Base-by-base conservation (phyloP, 164 flowering plant species). In the Nelumbo lutea region DNA sequence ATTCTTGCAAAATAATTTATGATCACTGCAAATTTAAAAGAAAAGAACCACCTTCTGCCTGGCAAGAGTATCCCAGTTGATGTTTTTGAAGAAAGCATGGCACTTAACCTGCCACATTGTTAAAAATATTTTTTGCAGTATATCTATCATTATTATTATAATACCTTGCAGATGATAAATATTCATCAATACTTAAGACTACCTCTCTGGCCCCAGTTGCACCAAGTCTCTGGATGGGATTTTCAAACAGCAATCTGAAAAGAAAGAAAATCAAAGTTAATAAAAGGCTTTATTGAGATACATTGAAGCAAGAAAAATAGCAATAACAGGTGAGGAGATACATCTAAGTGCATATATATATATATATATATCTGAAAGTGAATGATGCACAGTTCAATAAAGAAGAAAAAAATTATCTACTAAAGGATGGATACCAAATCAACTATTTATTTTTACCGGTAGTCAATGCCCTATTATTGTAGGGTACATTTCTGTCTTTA, bases 131-230 rank as follows among this genome's bases (percentile, higher is more conserved):
- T 44, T 70, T 55, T 46, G 45, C 40, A 65, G 46, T 64, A 61
- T 9, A 27, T 42, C 46, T 50, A 0, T 27, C 27, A 27, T 27
- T 27, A 11, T 6, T 9, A 40, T 27, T 27, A 41, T 64, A 13
- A 50, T 13, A 47, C 61, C 3, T 51, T 67, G 6, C 47, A 59
- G 46, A 51, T 40, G 62, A 57, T 27, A 47, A 10, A 52, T 59
- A 53, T 53, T 52, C 51, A 66, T 41, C 7, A 67, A n/a, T 70
- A 62, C 27, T 27, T 27, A 27, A 66, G 6, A 44, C 72, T 77
- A 96, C 99, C 97, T 96, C 99, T 65, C 76, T 71, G 1, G 99
- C 83, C 45, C 99, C 98, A 0, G 99, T 96, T 67, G 96, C 85
- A 63, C 99, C 99, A 58, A 96, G 85, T 79, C 99, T 89, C 68